A percentile compares a stretch with the other conserved stretches of the same genome.
Conservation (phyloP, 139 green algal genomes). For the Protoeuglena noctilucae region DNA sequence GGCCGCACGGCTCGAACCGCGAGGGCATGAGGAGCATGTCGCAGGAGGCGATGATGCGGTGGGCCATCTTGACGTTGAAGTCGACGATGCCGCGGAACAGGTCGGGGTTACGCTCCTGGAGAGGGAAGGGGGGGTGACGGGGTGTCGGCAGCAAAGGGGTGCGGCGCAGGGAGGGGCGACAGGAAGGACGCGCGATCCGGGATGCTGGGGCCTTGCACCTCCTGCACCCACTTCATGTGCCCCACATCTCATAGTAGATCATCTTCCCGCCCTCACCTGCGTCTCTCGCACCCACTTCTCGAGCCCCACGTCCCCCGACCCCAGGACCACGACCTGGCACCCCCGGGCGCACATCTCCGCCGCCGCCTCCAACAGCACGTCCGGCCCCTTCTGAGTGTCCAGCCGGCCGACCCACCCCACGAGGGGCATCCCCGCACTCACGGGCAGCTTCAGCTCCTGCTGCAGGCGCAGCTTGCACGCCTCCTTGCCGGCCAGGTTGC, state of each 20-base stretch:
- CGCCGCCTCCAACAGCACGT: conserved; percentile 41
- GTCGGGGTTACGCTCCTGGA: conserved; percentile 22
- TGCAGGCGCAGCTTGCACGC: conserved; percentile 51
- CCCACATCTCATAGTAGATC: no score
- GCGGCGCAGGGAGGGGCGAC: no score
- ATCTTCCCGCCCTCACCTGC: no score
- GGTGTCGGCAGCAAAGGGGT: no score
- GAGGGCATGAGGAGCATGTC: conserved; percentile 80
- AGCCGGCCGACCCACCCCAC: conserved; percentile 62
- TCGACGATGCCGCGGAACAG: conserved; percentile 45
- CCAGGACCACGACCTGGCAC: conserved; percentile 65
- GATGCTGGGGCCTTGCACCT: no score
- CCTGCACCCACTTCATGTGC: no score
- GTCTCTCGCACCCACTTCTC: conserved; percentile 35
- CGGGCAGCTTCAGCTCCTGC: conserved; percentile 44
- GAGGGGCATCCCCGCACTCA: conserved; percentile 34
- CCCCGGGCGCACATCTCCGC: conserved; percentile 19
- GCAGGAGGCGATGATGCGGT: conserved; percentile 47
- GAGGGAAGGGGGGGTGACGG: no score
- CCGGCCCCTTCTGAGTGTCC: conserved; percentile 63
- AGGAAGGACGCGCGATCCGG: no score
- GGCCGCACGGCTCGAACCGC: conserved; percentile 76
- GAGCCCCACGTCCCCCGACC: conserved; percentile 42
- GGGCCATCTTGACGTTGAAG: conserved; percentile 61
- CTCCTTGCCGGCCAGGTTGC: conserved; percentile 32